A percentile compares a stretch with the other conserved stretches of the same genome.
These are phyloP conservation scores for Salisapilia sapeloensis DNA, from an alignment of 352 stramenopile genomes.

Conservation along the genomic window DNA sequence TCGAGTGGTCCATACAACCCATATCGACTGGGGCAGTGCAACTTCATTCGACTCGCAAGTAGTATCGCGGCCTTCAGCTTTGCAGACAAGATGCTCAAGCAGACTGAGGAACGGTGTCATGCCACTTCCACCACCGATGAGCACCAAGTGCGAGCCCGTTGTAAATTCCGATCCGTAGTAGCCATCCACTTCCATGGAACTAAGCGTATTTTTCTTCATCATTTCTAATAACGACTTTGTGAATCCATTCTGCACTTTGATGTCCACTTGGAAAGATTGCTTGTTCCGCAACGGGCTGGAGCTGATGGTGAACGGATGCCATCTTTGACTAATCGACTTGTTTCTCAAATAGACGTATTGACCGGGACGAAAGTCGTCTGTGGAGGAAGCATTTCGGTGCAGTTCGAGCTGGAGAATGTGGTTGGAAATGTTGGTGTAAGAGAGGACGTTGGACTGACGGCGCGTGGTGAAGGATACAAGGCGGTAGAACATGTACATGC, in stretches of 20 bases:
- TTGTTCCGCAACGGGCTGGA: conserved; percentile 29
- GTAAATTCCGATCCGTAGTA: conserved; percentile 43
- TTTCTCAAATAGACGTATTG: conserved; percentile 67
- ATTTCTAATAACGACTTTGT: conserved; percentile 25
- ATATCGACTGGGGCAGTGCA: conserved; percentile 18
- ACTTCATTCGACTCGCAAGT: too few species aligned
- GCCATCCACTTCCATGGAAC: conserved; percentile 34
- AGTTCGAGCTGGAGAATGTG: conserved; percentile 41
- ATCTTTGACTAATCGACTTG: conserved; percentile 36
- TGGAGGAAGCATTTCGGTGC: conserved; percentile 8
- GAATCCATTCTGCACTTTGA: conserved; percentile 46
- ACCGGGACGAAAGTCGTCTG: conserved; percentile 19
- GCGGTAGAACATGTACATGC: conserved; percentile 45
- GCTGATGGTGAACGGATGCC: conserved; percentile 59
- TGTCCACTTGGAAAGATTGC: conserved; percentile 26
- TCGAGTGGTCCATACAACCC: conserved; percentile 33
- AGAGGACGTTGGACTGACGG: conserved; percentile 21
- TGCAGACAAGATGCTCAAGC: conserved; percentile 35
- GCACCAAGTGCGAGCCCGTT: conserved; percentile 33
- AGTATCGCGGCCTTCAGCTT: too few species aligned
- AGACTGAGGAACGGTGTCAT: conserved; percentile 60
- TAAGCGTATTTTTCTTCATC: conserved; percentile 21
- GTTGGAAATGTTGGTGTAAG: conserved; percentile 14
- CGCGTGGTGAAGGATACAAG: conserved; percentile 21
- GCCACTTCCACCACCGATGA: conserved; percentile 45